Percentiles rank a stretch among this genome's conserved stretches.
Evolutionary conservation across 495 filamentous ascomycete genomes (phyloP).

Genomic region (Jackrogersella minutella): DNA sequence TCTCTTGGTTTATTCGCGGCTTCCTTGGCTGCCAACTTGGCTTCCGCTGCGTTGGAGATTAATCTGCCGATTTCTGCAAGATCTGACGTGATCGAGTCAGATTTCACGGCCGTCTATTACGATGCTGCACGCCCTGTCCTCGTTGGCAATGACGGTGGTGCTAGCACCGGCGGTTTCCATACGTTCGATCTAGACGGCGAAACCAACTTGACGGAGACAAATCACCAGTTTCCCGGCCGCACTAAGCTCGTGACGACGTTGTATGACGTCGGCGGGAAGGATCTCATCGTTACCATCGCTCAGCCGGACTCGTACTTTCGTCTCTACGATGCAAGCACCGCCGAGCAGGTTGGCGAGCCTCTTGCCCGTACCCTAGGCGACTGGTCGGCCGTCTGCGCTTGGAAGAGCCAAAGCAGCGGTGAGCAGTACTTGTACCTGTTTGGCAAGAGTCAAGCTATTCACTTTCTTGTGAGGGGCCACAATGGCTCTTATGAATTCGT

Average conservation of each 20-base stretch:
- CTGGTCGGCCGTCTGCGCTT: conserved; percentile 47
- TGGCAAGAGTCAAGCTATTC: conserved; percentile 37
- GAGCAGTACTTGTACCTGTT: conserved; percentile 49
- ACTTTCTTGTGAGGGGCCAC: conserved; percentile 32
- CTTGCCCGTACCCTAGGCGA: conserved; percentile 41
- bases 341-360: conserved; percentile 32
- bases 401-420: conserved; percentile 38
- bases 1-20: not conserved
- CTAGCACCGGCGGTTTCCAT: conserved; percentile 40
- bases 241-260: conserved; percentile 45
- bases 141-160: conserved; percentile 45
- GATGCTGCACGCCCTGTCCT: conserved; percentile 33
- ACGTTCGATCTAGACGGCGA: conserved; percentile 32
- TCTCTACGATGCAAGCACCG: conserved; percentile 36
- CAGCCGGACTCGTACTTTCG: conserved; percentile 45
- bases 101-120: conserved; percentile 31
- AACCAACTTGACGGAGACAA: conserved; percentile 31
- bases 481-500: conserved; percentile 31
- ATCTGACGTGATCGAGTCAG: conserved; percentile 32
- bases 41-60: conserved; percentile 13
- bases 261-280: conserved; percentile 34
- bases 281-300: conserved; percentile 43
- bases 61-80: conserved; percentile 34
- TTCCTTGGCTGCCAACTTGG: conserved; percentile 10
- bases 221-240: conserved; percentile 41